These are phyloP conservation scores for Capronia americana DNA, from an alignment of 2,329 filamentous ascomycete genomes.

Conservation along the genomic window DNA sequence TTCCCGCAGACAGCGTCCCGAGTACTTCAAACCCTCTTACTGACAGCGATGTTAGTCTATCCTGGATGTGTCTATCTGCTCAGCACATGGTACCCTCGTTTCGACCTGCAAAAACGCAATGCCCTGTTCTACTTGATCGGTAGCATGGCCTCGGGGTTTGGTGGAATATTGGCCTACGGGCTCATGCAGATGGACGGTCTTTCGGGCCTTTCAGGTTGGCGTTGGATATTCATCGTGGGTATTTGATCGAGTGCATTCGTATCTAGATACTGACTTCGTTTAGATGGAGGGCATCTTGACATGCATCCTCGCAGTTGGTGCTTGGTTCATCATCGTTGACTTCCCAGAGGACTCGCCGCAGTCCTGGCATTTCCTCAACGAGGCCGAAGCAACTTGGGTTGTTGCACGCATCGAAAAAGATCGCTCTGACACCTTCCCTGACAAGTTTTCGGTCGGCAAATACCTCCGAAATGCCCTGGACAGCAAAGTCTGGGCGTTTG, in stretches of 20 bases:
- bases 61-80: constrained; percentile 69
- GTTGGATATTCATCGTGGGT: constrained; percentile 19
- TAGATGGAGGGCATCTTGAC: constrained; percentile 43
- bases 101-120: constrained; percentile 48
- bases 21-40: not conserved
- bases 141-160: not conserved
- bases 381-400: constrained; percentile 31
- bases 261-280: not conserved
- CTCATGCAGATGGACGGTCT: constrained; percentile 53
- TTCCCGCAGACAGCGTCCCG: not conserved
- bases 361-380: constrained; percentile 46
- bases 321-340: constrained; percentile 55
- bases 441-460: constrained; percentile 55
- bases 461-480: constrained; percentile 58
- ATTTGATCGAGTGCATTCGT: not conserved
- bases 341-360: constrained; percentile 45
- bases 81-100: constrained; percentile 35
- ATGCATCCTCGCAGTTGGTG: constrained; percentile 48
- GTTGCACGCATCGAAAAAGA: constrained; percentile 59
- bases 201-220: constrained; percentile 59
- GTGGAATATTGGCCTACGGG: constrained; percentile 54
- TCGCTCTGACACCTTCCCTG: constrained; percentile 57
- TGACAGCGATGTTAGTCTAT: not conserved
- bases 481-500: constrained; percentile 63
- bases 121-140: constrained; percentile 57